Evolutionary conservation across 768 basidiomycete genomes (phyloP).

Genomic region (Trametes coccinea): DNA sequence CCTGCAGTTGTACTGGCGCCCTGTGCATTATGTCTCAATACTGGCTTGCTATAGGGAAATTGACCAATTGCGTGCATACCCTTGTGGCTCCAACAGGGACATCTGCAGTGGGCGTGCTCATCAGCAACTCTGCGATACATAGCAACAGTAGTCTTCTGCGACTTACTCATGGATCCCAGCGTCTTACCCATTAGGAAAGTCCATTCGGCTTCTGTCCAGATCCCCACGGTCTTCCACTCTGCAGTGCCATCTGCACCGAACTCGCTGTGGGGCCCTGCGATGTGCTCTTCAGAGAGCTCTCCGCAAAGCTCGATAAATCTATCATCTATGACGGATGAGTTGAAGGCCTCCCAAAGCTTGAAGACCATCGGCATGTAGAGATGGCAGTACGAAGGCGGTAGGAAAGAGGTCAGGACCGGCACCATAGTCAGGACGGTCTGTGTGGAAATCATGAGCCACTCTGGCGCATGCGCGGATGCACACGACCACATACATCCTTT

Average conservation of each 20-base stretch:
- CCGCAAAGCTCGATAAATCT: constrained; percentile 72
- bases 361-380: constrained; percentile 73
- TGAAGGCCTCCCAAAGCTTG: constrained; percentile 77
- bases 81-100: constrained; percentile 71
- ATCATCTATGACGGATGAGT: constrained; percentile 73
- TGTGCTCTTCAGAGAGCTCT: constrained; percentile 69
- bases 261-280: constrained; percentile 54
- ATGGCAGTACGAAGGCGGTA: constrained; percentile 66
- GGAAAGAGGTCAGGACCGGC: constrained; percentile 74
- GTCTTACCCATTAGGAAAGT: constrained; percentile 80
- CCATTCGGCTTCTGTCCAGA: constrained; percentile 87
- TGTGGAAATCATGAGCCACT: neutral
- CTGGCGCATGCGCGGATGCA: neutral
- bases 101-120: constrained; percentile 39
- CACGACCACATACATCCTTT: constrained; percentile 53
- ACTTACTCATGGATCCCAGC: constrained; percentile 68
- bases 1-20: constrained; percentile 62
- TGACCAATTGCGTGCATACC: constrained; percentile 39
- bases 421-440: constrained; percentile 72
- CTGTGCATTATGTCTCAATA: constrained; percentile 34
- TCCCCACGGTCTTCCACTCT: constrained; percentile 82
- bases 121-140: neutral
- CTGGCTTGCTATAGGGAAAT: neutral
- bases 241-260: constrained; percentile 57
- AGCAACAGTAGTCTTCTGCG: neutral